Evolutionary conservation across 106 monocot genomes (phyloP).

Genomic region (Acorus gramineus): DNA sequence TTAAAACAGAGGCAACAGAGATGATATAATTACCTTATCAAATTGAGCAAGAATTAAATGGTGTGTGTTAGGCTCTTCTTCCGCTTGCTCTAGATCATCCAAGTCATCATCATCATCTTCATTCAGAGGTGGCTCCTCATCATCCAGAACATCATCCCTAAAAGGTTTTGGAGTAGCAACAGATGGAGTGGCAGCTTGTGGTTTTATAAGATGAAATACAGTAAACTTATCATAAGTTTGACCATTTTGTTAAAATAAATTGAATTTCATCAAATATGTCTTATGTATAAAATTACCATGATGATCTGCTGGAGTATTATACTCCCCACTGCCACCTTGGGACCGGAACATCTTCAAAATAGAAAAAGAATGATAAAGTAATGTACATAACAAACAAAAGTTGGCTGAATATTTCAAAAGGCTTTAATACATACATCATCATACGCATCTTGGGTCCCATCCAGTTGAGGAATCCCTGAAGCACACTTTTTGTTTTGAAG

Average conservation of each 20-base stretch:
- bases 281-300: too few relatives aligned
- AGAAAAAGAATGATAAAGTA: constrained; percentile 4
- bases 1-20: not conserved
- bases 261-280: too few relatives aligned
- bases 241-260: too few relatives aligned
- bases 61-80: constrained; percentile 68
- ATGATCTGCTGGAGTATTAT: too few relatives aligned
- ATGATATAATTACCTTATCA: constrained; percentile 56
- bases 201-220: not conserved
- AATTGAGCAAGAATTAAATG: constrained; percentile 94
- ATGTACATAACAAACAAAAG: not conserved
- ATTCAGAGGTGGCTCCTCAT: constrained; percentile 91
- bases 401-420: too few relatives aligned
- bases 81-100: constrained; percentile 75
- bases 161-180: constrained; percentile 63
- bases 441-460: constrained; percentile 82
- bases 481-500: constrained; percentile 9
- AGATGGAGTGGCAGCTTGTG: constrained; percentile 44
- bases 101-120: constrained; percentile 87
- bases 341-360: constrained; percentile 31
- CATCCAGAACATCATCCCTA: constrained; percentile 52
- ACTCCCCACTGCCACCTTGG: constrained; percentile 15
- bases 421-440: constrained; percentile 40
- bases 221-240: too few relatives aligned
- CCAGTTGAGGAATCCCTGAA: constrained; percentile 49